These are phyloP conservation scores for Paecilomyces sp. DNA, from an alignment of 2,329 filamentous ascomycete genomes.

Conservation along the genomic window DNA sequence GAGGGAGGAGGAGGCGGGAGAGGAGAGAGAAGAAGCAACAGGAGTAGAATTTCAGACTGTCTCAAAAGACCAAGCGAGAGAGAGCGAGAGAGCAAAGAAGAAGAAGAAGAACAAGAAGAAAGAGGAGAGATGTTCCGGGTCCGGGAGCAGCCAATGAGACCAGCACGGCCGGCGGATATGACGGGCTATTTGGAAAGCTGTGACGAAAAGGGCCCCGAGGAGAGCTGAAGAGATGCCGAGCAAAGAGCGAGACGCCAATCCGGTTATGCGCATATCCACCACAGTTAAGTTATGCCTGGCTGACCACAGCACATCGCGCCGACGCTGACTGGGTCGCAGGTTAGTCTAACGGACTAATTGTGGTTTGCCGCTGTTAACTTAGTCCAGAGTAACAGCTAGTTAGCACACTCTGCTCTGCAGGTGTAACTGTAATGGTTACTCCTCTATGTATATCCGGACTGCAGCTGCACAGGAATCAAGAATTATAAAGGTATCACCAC, in stretches of 20 bases:
- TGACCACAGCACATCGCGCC: not conserved
- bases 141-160: not conserved
- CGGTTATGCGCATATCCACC: not conserved
- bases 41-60: not conserved
- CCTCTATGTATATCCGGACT: no score
- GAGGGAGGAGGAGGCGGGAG: constrained; percentile 3
- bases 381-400: no score
- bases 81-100: not conserved
- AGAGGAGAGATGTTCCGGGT: constrained; percentile 8
- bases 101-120: constrained; percentile 9
- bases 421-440: no score
- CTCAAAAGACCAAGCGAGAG: not conserved
- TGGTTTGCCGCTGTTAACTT: no score
- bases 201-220: not conserved
- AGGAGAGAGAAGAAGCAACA: constrained; percentile 7
- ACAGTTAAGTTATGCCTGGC: not conserved
- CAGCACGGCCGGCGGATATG: not conserved
- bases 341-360: no score
- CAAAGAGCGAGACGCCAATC: not conserved
- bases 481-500: no score
- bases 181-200: not conserved
- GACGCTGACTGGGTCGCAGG: no score
- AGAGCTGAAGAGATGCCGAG: not conserved
- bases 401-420: no score
- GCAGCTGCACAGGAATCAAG: no score